Conservation (phyloP, 495 filamentous ascomycete genomes). For the Trichoderma gamsii region DNA sequence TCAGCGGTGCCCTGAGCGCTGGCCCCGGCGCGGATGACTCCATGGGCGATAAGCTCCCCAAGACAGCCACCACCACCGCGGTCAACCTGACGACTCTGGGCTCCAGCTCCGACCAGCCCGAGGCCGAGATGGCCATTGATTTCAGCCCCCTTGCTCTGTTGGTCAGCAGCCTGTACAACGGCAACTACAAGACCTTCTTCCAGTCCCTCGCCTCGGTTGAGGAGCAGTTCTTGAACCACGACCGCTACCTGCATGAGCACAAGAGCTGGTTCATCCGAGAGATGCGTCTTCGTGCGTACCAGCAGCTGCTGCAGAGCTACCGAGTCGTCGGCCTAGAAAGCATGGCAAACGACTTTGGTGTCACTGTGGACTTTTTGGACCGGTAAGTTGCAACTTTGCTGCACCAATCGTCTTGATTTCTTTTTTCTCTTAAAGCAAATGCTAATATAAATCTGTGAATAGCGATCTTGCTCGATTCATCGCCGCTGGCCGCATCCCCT, state of each 20-base stretch:
- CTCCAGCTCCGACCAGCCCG: constrained; percentile 57
- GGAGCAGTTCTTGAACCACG: constrained; percentile 86
- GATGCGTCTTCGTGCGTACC: constrained; percentile 92
- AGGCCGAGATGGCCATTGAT: constrained; percentile 74
- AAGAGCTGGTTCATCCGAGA: constrained; percentile 93
- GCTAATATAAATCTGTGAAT: not conserved
- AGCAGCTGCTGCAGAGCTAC: constrained; percentile 95
- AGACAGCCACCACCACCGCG: constrained; percentile 51
- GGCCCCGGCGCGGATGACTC: constrained; percentile 76
- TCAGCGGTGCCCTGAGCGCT: constrained; percentile 68
- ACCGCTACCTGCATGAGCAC: constrained; percentile 91
- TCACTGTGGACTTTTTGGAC: constrained; percentile 92
- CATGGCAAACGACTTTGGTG: constrained; percentile 95
- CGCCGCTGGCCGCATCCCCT: constrained; percentile 84
- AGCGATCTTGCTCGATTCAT: constrained; percentile 97
- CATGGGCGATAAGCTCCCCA: constrained; percentile 60
- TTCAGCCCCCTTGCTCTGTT: constrained; percentile 75
- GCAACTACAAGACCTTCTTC: constrained; percentile 91
- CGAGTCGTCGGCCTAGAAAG: constrained; percentile 89
- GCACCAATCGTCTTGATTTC: not conserved
- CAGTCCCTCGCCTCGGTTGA: constrained; percentile 84
- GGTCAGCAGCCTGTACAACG: constrained; percentile 84
- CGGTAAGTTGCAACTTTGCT: constrained; percentile 48
- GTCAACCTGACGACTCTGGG: constrained; percentile 82
- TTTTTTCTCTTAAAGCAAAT: too few species aligned